Evolutionary conservation across 164 flowering plant genomes (phyloP).

Genomic region (Chloranthus sessilifolius): DNA sequence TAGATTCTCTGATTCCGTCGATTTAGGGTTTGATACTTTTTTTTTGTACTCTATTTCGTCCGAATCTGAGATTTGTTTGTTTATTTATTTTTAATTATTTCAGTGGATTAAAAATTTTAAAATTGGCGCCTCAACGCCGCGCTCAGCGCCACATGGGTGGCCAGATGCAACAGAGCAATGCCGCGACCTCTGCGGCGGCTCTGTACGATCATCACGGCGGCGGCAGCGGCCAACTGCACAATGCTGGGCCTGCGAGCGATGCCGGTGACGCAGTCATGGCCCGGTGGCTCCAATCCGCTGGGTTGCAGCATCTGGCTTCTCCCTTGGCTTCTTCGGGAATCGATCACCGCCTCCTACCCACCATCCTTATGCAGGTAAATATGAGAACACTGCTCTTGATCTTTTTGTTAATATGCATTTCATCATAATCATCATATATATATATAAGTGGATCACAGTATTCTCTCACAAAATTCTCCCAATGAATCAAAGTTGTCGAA

Average conservation of each 20-base stretch:
- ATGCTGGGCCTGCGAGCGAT: constrained; percentile 53
- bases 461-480: no score
- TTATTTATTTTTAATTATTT: no score
- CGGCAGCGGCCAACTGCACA: constrained; percentile 45
- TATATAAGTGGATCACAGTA: no score
- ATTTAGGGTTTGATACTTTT: no score
- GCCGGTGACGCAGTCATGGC: constrained; percentile 98
- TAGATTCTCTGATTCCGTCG: no score
- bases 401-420: no score
- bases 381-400: background rate
- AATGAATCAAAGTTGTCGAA: no score
- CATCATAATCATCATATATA: no score
- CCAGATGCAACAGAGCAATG: constrained; percentile 97
- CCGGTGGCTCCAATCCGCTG: constrained; percentile 97
- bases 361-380: constrained; percentile 94
- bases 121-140: constrained; percentile 96
- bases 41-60: no score
- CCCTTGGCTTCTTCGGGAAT: constrained; percentile 79
- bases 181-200: constrained; percentile 66
- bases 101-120: no score
- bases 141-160: constrained; percentile 93
- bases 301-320: constrained; percentile 98
- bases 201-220: constrained; percentile 71
- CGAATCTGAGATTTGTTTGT: background rate
- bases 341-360: constrained; percentile 79